These are phyloP conservation scores for Paraglomus brasilianum DNA, from an alignment of 192 early-diverging fungal species.

Conservation along the genomic window DNA sequence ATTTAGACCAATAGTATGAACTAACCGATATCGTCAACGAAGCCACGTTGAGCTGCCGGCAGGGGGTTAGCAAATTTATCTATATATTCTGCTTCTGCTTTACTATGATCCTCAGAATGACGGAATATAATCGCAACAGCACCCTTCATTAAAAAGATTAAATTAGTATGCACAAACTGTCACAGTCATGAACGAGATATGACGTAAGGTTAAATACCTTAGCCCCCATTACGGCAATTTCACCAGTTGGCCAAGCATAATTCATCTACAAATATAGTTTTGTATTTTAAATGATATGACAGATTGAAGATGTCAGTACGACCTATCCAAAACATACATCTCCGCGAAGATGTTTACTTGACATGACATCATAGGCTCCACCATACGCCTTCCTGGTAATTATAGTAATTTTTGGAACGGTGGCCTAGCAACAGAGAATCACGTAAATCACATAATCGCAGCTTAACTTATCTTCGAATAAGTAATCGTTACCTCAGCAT, in stretches of 20 bases:
- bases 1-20: slow-evolving; percentile 42
- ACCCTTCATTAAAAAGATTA: slow-evolving; percentile 53
- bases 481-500: slow-evolving; percentile 62
- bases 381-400: slow-evolving; percentile 97
- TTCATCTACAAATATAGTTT: slow-evolving; percentile 44
- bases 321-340: slow-evolving; percentile 48
- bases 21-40: slow-evolving; percentile 59
- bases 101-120: slow-evolving; percentile 53
- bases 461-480: neutral
- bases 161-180: neutral
- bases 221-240: slow-evolving; percentile 96
- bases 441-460: neutral
- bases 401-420: slow-evolving; percentile 93
- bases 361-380: slow-evolving; percentile 98
- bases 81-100: slow-evolving; percentile 85
- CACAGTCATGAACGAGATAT: neutral
- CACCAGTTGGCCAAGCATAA: slow-evolving; percentile 94
- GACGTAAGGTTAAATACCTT: slow-evolving; percentile 1
- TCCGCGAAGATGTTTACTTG: slow-evolving; percentile 92
- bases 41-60: slow-evolving; percentile 85
- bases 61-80: slow-evolving; percentile 92
- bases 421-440: slow-evolving; percentile 50
- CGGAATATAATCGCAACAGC: slow-evolving; percentile 97
- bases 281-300: slow-evolving; percentile 3
- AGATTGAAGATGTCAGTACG: neutral